Percentiles rank a stretch among this genome's conserved stretches.
Conservation (phyloP, 768 basidiomycete species). For the Termitomyces sp. region DNA sequence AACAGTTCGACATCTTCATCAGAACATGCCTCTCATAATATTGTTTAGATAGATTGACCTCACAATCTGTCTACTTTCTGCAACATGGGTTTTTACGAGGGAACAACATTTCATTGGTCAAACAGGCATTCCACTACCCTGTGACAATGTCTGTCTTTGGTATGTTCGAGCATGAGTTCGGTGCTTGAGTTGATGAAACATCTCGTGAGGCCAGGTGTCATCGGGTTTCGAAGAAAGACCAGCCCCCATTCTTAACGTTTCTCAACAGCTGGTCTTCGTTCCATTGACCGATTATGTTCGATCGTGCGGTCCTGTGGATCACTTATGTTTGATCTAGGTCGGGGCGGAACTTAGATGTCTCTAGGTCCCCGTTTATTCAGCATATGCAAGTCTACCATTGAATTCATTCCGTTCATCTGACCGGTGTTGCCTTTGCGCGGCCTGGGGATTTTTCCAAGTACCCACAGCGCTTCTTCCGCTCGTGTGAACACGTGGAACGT, state of each 20-base stretch:
- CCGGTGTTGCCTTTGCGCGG: background rate
- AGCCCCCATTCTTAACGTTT: no score
- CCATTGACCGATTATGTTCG: background rate
- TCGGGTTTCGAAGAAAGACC: background rate
- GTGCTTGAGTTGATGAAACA: background rate
- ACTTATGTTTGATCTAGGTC: no score
- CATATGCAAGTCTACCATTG: background rate
- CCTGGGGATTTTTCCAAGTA: background rate
- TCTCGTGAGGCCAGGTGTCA: background rate
- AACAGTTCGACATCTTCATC: background rate
- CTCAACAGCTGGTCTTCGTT: background rate
- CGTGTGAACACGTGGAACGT: constrained; percentile 10
- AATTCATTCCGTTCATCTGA: background rate
- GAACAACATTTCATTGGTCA: no score
- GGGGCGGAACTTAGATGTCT: no score
- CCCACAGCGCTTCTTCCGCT: background rate
- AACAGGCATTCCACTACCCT: no score
- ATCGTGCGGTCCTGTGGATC: no score
- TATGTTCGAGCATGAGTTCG: background rate
- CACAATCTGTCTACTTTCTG: no score
- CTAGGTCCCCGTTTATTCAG: background rate
- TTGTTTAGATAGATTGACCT: no score
- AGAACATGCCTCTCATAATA: background rate
- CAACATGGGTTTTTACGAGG: no score
- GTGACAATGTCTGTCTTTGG: no score